Conservation (phyloP, 768 basidiomycete genomes). For the Boletus eberwhitei region DNA sequence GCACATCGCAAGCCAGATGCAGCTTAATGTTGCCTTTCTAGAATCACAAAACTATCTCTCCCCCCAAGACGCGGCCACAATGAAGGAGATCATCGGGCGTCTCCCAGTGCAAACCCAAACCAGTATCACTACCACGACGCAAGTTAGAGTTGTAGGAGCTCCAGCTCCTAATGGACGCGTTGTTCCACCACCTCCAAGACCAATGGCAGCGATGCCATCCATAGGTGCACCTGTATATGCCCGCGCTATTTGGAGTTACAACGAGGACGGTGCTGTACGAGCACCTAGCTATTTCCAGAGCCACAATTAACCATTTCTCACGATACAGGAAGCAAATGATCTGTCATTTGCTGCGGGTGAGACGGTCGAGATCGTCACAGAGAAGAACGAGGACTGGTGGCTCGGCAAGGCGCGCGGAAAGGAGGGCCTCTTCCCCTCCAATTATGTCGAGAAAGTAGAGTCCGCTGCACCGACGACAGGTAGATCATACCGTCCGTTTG, state of each 20-base stretch:
- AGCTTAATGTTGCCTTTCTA: constrained; percentile 56
- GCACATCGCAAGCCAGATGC: constrained; percentile 56
- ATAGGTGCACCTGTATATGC: constrained; percentile 33
- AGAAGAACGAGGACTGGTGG: constrained; percentile 90
- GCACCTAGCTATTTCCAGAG: neutral
- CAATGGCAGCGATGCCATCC: constrained; percentile 2
- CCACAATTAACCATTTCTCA: constrained; percentile 3
- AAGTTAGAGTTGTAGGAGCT: constrained; percentile 4
- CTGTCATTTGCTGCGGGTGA: constrained; percentile 76
- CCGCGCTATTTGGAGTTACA: constrained; percentile 65
- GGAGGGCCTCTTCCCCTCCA: constrained; percentile 76
- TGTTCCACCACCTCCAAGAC: constrained; percentile 18
- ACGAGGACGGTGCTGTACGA: constrained; percentile 52
- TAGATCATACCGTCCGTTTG: constrained; percentile 36
- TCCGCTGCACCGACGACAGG: neutral
- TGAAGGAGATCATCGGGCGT: constrained; percentile 45
- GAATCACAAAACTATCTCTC: constrained; percentile 53
- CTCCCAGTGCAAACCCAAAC: constrained; percentile 33
- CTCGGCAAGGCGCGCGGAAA: constrained; percentile 59
- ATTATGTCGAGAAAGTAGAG: constrained; percentile 62
- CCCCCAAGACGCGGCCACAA: constrained; percentile 40
- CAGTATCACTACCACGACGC: constrained; percentile 10
- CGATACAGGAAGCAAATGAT: constrained; percentile 70
- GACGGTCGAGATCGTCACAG: constrained; percentile 71
- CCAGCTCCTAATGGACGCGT: constrained; percentile 5